Evolutionary conservation across 176 grass and related monocot genomes (phyloP).

Genomic region (Musa beccarii): DNA sequence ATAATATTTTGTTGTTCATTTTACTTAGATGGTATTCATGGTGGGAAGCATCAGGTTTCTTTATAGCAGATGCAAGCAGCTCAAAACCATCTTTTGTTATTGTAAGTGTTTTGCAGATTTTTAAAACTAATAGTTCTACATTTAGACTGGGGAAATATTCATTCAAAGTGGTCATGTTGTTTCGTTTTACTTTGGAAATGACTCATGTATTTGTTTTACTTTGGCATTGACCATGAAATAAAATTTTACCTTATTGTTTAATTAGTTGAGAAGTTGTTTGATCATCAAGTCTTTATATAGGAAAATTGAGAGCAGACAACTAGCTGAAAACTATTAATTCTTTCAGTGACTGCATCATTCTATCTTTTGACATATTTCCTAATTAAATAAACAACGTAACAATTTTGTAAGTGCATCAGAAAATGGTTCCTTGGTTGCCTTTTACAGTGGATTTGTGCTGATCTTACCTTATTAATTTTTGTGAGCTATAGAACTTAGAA

Average conservation of each 20-base stretch:
- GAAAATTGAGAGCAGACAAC: neutral
- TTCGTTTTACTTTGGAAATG: neutral
- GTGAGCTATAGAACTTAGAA: neutral
- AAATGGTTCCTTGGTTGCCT: too few species aligned
- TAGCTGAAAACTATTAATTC: neutral
- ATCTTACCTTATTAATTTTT: neutral
- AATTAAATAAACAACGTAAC: neutral
- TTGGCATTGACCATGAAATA: neutral
- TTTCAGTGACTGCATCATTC: neutral
- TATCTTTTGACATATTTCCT: neutral
- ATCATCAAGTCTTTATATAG: neutral
- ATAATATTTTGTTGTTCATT: neutral
- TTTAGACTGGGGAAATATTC: neutral
- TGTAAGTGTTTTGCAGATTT: conserved; percentile 30
- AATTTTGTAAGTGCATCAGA: too few species aligned
- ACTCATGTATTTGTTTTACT: neutral
- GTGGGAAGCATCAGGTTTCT: conserved; percentile 69
- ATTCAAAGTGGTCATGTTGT: neutral
- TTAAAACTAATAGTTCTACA: neutral
- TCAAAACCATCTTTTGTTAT: conserved; percentile 71
- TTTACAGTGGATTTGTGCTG: too few species aligned
- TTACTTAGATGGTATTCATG: conserved; percentile 65
- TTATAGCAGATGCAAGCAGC: conserved; percentile 54
- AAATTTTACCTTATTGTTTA: neutral
- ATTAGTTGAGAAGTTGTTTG: neutral